phyloP scores from a whole-genome alignment of 345 rosid species.

The Camelina sativa region DNA sequence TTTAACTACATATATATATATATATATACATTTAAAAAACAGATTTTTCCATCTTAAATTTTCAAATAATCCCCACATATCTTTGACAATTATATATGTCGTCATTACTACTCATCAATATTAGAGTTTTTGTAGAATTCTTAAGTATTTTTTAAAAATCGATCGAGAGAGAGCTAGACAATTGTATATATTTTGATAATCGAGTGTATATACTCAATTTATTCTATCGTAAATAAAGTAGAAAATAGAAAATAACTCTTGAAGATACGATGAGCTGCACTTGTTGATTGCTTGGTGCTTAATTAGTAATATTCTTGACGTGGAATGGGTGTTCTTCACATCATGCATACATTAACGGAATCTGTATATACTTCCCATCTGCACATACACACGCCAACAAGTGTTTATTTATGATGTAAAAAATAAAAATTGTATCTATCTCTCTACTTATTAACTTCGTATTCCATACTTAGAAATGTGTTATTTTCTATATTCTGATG shows the following conservation, averaged over 20 bases:
- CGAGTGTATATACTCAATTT: not conserved
- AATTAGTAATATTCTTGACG: slow-evolving; percentile 40
- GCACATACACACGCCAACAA: slow-evolving; percentile 31
- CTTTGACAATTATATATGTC: not conserved
- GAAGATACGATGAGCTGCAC: slow-evolving; percentile 44
- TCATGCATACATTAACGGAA: slow-evolving; percentile 34
- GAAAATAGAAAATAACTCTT: slow-evolving; percentile 13
- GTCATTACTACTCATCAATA: not conserved
- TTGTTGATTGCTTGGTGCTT: slow-evolving; percentile 29
- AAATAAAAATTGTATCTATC: not conserved
- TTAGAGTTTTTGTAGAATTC: not conserved
- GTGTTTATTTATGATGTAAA: slow-evolving; percentile 6
- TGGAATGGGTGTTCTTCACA: slow-evolving; percentile 46
- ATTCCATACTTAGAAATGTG: not conserved
- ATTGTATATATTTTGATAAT: not conserved
- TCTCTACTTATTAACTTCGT: not conserved
- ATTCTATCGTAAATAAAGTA: not conserved
- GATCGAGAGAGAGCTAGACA: not conserved
- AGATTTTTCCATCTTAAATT: not conserved
- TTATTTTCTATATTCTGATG: not conserved
- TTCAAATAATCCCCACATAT: not conserved
- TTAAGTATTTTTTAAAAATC: not conserved
- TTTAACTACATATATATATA: not conserved
- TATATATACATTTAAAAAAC: not conserved
- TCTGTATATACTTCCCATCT: slow-evolving; percentile 28